Evolutionary conservation across 2,329 filamentous ascomycete genomes (phyloP).

Genomic region (Allantophomopsis lycopodina): DNA sequence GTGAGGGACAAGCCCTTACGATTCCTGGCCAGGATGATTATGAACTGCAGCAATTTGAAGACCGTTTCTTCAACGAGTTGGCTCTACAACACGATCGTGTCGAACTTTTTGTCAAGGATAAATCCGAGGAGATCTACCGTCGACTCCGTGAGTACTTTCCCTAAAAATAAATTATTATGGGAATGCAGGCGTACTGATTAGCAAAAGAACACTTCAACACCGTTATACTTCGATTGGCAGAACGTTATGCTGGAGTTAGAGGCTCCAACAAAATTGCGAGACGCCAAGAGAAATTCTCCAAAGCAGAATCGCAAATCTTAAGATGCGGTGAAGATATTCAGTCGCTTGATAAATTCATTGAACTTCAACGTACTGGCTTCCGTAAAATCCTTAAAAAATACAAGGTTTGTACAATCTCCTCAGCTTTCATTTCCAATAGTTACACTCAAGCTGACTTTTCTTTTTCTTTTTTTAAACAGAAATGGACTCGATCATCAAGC

Average conservation of each 20-base stretch:
- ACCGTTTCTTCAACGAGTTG: slow-evolving; percentile 58
- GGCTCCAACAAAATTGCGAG: slow-evolving; percentile 12
- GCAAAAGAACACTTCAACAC: slow-evolving; percentile 11
- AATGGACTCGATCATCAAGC: slow-evolving; percentile 65
- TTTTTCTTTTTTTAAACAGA: too few relatives aligned
- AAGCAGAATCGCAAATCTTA: slow-evolving; percentile 14
- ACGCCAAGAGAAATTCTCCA: slow-evolving; percentile 13
- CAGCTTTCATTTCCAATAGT: background rate
- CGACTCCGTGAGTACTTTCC: slow-evolving; percentile 42
- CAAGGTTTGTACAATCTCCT: slow-evolving; percentile 28
- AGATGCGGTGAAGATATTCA: slow-evolving; percentile 58
- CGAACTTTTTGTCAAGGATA: slow-evolving; percentile 66
- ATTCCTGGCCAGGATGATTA: slow-evolving; percentile 59
- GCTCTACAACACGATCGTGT: slow-evolving; percentile 63
- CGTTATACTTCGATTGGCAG: slow-evolving; percentile 6
- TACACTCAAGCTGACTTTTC: too few relatives aligned
- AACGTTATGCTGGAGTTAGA: slow-evolving; percentile 10
- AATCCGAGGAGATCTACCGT: slow-evolving; percentile 62
- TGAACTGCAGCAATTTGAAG: slow-evolving; percentile 49
- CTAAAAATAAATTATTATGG: background rate
- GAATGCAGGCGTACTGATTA: background rate
- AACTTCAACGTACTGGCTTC: slow-evolving; percentile 63
- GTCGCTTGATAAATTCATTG: slow-evolving; percentile 56
- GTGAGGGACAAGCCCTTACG: slow-evolving; percentile 54
- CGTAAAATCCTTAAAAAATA: slow-evolving; percentile 81